Percentiles rank a stretch among this genome's conserved stretches.
phyloP scores from a whole-genome alignment of 306 rosid species.

The Lithocarpus polystachyus region DNA sequence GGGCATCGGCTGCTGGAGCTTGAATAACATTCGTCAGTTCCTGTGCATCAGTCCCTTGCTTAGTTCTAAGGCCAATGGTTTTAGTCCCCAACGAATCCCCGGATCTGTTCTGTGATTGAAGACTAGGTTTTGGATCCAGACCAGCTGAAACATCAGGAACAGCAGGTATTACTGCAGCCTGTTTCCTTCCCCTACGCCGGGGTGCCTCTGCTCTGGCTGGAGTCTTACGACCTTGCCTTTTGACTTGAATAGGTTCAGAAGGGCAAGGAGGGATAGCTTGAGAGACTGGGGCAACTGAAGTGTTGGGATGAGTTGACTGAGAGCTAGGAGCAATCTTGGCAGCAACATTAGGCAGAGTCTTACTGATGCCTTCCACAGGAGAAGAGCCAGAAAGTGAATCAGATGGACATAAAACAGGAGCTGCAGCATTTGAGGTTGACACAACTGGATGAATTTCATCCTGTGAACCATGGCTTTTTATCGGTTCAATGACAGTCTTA shows the following conservation, averaged over 20 bases:
- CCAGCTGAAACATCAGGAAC: constrained; percentile 35
- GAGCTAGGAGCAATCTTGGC: constrained; percentile 39
- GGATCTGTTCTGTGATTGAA: constrained; percentile 34
- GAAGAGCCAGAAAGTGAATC: constrained; percentile 35
- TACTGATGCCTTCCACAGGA: constrained; percentile 27
- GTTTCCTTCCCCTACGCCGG: constrained; percentile 78
- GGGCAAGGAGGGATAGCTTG: constrained; percentile 44
- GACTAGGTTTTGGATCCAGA: constrained; percentile 56
- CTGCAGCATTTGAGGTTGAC: constrained; percentile 29
- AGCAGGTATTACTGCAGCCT: constrained; percentile 34
- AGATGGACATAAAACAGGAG: constrained; percentile 36
- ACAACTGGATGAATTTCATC: constrained; percentile 34
- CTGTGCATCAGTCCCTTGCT: constrained; percentile 44
- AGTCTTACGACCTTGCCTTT: constrained; percentile 80
- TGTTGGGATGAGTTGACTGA: constrained; percentile 22
- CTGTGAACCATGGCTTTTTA: constrained; percentile 31
- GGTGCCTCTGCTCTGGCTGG: constrained; percentile 67
- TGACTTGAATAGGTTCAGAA: constrained; percentile 50
- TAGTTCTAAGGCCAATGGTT: constrained; percentile 32
- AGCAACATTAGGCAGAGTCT: constrained; percentile 29
- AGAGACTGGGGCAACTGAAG: constrained; percentile 40
- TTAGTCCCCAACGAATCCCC: constrained; percentile 47
- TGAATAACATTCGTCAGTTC: constrained; percentile 40
- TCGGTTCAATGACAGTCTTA: constrained; percentile 30
- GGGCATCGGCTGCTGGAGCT: constrained; percentile 46